These are phyloP conservation scores for Euphorbia celastroides DNA, from an alignment of 441 rosid genomes.

Conservation along the genomic window DNA sequence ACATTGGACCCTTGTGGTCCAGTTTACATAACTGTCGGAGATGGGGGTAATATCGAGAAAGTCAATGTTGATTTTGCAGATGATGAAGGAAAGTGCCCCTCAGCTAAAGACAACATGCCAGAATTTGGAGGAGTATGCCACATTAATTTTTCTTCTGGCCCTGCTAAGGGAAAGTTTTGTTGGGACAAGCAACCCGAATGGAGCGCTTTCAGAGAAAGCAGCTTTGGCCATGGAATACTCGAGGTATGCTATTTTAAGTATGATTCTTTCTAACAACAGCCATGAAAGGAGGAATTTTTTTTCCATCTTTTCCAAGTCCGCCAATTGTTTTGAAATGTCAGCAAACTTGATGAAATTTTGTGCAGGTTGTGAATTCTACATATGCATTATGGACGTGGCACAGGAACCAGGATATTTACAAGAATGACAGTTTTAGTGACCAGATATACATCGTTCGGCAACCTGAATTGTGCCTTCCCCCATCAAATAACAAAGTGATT, in stretches of 20 bases:
- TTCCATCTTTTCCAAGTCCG: no score
- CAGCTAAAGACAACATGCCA: conserved; percentile 34
- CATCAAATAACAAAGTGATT: conserved; percentile 33
- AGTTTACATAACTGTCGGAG: conserved; percentile 64
- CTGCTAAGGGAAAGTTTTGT: conserved; percentile 54
- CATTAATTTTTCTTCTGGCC: conserved; percentile 57
- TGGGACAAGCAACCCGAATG: conserved; percentile 73
- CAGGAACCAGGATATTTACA: conserved; percentile 57
- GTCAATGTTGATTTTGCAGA: conserved; percentile 62
- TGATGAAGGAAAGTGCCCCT: conserved; percentile 75
- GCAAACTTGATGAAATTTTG: no score
- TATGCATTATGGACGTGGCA: conserved; percentile 90
- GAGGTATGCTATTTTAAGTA: conserved; percentile 38
- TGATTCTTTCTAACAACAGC: no score
- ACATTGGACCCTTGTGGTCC: conserved; percentile 75
- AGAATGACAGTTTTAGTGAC: conserved; percentile 39
- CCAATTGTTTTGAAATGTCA: no score
- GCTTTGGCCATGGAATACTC: conserved; percentile 82
- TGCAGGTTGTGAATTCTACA: conserved; percentile 74
- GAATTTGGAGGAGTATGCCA: conserved; percentile 40
- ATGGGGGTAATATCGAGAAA: conserved; percentile 68
- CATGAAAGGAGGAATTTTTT: no score
- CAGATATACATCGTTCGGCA: conserved; percentile 64
- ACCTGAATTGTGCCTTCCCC: conserved; percentile 41
- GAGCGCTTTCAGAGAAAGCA: conserved; percentile 86